Evolutionary conservation across 805 yeast species (phyloP), one percentile per base, ranked within the genome.

Genomic region (Lachancea meyersii): DNA sequence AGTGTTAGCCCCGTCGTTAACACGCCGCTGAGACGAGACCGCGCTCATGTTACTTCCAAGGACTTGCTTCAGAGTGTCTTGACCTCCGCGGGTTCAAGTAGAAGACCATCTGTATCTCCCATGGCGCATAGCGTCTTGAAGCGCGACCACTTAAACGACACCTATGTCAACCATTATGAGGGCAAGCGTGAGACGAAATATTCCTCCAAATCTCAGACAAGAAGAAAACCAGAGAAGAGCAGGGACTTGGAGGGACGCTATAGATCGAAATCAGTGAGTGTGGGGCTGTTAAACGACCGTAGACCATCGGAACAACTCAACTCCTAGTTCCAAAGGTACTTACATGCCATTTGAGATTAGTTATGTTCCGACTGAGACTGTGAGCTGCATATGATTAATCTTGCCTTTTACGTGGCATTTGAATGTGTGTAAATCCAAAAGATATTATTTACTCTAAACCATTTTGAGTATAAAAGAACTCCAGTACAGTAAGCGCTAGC

Each of bases 1-100:
- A 48, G 44, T 28, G 48, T 46, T 13, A 51, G 40, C 16, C 51
- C 47, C 14, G 27, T 47, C 13, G 24, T 41, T 13, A 38, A 44
- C 22, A 44, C 35, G 26, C 42, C 43, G 17, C 41, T 40, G 17
- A 36, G 37, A 19, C 40, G 33, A 6, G 50, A 47, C 5, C 45
- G 44, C 13, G 17, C 43, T 22, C 49, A 41, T n/a, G 48, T 48
- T 20, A 47, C 43, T 23, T 50, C 56, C 7, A 49, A 45, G 28
- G 43, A 45, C 22, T 40, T 52, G 19, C 40, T 52, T 30, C 41
- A 49, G 31, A 52, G 48, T 14, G 53, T 50, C 6, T 37, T 52
- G 7, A 40, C 52, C 5, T 44, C 51, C 3, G 47, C 45, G 4
- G 45, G 44, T 1, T 40, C 50, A 14, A 40, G 46, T 14, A 44